Evolutionary conservation across 2,329 filamentous ascomycete species (phyloP).

Genomic region (Fusarium floridanum): DNA sequence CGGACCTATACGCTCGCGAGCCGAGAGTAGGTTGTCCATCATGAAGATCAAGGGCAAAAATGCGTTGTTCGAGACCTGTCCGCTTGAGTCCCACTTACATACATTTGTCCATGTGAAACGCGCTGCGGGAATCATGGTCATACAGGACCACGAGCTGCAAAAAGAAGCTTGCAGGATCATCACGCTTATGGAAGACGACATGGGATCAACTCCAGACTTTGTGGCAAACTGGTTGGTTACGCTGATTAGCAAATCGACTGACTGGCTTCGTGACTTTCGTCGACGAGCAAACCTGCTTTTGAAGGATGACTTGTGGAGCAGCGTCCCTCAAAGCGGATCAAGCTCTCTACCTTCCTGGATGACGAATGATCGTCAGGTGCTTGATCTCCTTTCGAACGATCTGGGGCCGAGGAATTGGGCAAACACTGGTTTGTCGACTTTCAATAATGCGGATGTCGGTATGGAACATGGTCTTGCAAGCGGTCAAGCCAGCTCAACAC

Average conservation of each 20-base stretch:
- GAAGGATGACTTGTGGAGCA: background rate
- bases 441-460: too few species aligned
- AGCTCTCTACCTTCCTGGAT: background rate
- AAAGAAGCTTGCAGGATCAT: constrained; percentile 28
- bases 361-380: background rate
- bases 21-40: constrained; percentile 24
- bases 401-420: background rate
- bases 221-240: constrained; percentile 34
- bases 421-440: background rate
- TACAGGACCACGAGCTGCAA: constrained; percentile 17
- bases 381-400: background rate
- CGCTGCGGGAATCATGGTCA: background rate
- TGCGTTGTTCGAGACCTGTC: constrained; percentile 30
- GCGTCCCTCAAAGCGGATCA: background rate
- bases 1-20: constrained; percentile 22
- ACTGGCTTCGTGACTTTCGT: constrained; percentile 25
- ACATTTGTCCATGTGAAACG: constrained; percentile 3
- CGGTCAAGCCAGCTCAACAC: background rate
- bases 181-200: constrained; percentile 27
- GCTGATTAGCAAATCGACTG: constrained; percentile 14
- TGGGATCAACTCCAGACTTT: constrained; percentile 27
- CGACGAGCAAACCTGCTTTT: constrained; percentile 4
- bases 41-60: constrained; percentile 34
- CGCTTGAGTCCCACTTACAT: constrained; percentile 25
- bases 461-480: background rate